phyloP scores from a whole-genome alignment of 2,329 filamentous ascomycete species.

The Camptophora hylomeconis region DNA sequence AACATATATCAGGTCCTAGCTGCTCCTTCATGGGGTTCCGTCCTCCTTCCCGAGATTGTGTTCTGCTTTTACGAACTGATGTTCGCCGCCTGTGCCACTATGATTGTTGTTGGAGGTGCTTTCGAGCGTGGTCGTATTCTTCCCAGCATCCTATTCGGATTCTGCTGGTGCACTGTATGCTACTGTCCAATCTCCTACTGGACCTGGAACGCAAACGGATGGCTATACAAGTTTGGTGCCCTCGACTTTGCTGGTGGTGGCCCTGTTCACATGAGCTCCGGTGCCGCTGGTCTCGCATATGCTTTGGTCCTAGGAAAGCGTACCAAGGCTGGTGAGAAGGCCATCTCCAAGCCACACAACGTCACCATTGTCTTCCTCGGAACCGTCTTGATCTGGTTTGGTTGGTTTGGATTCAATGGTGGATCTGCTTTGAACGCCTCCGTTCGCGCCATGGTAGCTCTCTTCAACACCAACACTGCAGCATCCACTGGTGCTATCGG shows the following conservation, averaged over 20 bases:
- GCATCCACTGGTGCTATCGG: slow-evolving; percentile 76
- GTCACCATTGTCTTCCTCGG: slow-evolving; percentile 62
- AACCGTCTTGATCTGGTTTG: slow-evolving; percentile 37
- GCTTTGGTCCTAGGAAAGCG: slow-evolving; percentile 61
- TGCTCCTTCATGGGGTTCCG: slow-evolving; percentile 46
- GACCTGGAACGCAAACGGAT: slow-evolving; percentile 65
- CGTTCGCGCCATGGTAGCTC: slow-evolving; percentile 74
- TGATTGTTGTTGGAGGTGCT: slow-evolving; percentile 52
- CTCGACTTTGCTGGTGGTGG: slow-evolving; percentile 66
- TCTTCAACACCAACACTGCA: slow-evolving; percentile 72
- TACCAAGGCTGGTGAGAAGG: slow-evolving; percentile 38
- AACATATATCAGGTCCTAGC: slow-evolving; percentile 21
- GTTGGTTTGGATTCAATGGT: slow-evolving; percentile 88
- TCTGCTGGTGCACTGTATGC: slow-evolving; percentile 58
- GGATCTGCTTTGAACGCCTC: slow-evolving; percentile 72
- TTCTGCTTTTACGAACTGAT: slow-evolving; percentile 55
- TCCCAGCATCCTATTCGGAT: slow-evolving; percentile 55
- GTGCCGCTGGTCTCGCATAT: slow-evolving; percentile 59
- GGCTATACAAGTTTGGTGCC: slow-evolving; percentile 54
- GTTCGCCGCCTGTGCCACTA: slow-evolving; percentile 42
- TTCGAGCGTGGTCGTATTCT: slow-evolving; percentile 53
- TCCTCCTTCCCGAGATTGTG: slow-evolving; percentile 48
- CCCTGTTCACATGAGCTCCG: slow-evolving; percentile 62
- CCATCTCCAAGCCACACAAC: slow-evolving; percentile 51
- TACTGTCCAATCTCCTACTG: slow-evolving; percentile 60